Evolutionary conservation across 169 alveolate species (phyloP).

Genomic region (Cryptosporidium baileyi): DNA sequence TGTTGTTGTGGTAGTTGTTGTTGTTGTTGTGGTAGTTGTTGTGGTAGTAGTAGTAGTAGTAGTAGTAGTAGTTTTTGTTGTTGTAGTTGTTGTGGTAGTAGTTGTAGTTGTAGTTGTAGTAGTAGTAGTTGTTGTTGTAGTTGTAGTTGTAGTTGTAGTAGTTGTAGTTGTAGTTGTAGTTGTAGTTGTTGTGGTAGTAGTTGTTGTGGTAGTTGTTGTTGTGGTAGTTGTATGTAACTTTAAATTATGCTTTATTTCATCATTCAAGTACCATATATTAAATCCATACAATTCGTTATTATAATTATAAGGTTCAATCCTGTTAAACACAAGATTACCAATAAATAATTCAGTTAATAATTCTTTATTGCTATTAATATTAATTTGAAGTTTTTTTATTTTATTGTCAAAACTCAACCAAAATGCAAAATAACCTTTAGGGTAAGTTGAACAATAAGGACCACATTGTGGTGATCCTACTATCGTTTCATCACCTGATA

Average conservation of each 20-base stretch:
- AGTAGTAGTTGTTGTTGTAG: background rate
- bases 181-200: background rate
- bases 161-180: conserved; percentile 10
- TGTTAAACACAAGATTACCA: background rate
- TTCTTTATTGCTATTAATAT: background rate
- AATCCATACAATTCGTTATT: background rate
- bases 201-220: conserved; percentile 3
- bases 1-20: background rate
- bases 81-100: background rate
- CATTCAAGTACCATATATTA: conserved; percentile 6
- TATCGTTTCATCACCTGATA: background rate
- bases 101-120: background rate
- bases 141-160: conserved; percentile 11
- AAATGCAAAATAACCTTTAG: conserved; percentile 25
- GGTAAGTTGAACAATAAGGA: conserved; percentile 47
- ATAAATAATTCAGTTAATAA: background rate
- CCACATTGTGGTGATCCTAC: conserved; percentile 57
- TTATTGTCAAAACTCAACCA: background rate
- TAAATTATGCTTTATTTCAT: background rate
- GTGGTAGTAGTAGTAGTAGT: background rate
- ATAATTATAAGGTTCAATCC: background rate
- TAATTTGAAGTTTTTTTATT: background rate
- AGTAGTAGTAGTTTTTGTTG: conserved; percentile 2
- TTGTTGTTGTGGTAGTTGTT: conserved; percentile 34
- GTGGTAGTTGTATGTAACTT: conserved; percentile 2